Percentiles rank a stretch among this genome's conserved stretches.
Evolutionary conservation across 768 basidiomycete species (phyloP).

Genomic region (Tulasnella sp.): DNA sequence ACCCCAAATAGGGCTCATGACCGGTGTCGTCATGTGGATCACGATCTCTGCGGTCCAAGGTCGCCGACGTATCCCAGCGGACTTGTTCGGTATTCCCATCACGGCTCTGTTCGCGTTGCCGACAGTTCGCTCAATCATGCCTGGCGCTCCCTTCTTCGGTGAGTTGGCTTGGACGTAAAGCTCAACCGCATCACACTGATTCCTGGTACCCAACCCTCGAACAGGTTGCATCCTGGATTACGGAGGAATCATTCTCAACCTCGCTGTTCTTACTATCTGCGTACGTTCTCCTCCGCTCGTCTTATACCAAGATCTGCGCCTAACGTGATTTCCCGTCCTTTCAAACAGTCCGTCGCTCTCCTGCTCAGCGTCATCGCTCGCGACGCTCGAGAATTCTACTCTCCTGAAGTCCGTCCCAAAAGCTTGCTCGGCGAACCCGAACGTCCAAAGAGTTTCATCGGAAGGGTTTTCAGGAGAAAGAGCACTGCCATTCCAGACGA

Average conservation of each 20-base stretch:
- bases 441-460: background rate
- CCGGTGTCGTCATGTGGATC: slow-evolving; percentile 22
- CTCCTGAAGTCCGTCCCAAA: background rate
- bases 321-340: background rate
- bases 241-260: slow-evolving; percentile 21
- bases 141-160: slow-evolving; percentile 15
- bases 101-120: slow-evolving; percentile 17
- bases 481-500: background rate
- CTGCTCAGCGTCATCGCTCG: slow-evolving; percentile 18
- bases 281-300: background rate
- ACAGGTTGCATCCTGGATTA: background rate
- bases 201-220: too few relatives aligned
- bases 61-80: slow-evolving; percentile 4
- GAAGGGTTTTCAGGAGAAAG: background rate
- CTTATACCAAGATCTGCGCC: background rate
- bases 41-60: slow-evolving; percentile 23
- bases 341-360: slow-evolving; percentile 15
- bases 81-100: slow-evolving; percentile 21
- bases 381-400: slow-evolving; percentile 16
- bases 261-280: slow-evolving; percentile 3
- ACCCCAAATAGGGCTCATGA: slow-evolving; percentile 14
- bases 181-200: too few relatives aligned
- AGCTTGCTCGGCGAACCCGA: background rate
- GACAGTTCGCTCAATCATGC: slow-evolving; percentile 9
- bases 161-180: background rate